A percentile compares a stretch with the other conserved stretches of the same genome.
phyloP scores from a whole-genome alignment of 306 rosid genomes.

The Gillenia trifoliata region DNA sequence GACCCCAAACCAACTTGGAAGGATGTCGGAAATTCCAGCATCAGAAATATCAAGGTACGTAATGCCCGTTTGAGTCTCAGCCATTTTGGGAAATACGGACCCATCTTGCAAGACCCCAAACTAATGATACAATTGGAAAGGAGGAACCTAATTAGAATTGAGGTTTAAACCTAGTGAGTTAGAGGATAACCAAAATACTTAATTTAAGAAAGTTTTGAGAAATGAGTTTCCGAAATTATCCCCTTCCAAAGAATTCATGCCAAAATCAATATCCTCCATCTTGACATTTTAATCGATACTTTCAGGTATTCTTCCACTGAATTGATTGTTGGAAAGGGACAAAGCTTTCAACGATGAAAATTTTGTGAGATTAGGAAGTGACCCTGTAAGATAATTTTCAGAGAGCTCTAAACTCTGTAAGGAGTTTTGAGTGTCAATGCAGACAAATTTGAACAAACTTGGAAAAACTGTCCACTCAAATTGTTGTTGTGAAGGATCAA shows the following conservation, averaged over 20 bases:
- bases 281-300: background rate
- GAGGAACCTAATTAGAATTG: background rate
- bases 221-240: background rate
- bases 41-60: background rate
- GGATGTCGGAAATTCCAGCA: background rate
- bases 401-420: background rate
- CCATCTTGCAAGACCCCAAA: conserved; percentile 1
- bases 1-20: conserved; percentile 11
- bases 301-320: background rate
- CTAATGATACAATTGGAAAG: fast-evolving
- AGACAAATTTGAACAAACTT: background rate
- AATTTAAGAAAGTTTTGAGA: conserved; percentile 1
- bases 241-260: background rate
- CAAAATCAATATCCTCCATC: background rate
- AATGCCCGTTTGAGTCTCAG: background rate
- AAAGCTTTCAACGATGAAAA: background rate
- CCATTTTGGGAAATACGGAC: conserved; percentile 12
- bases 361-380: conserved; percentile 6
- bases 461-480: background rate
- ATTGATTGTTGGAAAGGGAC: background rate
- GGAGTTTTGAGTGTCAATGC: background rate
- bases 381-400: background rate
- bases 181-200: fast-evolving
- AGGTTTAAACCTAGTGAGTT: background rate
- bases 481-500: background rate